Base-by-base conservation (phyloP, 2,329 filamentous ascomycete species). In the Phyllosticta citrichinensis region DNA sequence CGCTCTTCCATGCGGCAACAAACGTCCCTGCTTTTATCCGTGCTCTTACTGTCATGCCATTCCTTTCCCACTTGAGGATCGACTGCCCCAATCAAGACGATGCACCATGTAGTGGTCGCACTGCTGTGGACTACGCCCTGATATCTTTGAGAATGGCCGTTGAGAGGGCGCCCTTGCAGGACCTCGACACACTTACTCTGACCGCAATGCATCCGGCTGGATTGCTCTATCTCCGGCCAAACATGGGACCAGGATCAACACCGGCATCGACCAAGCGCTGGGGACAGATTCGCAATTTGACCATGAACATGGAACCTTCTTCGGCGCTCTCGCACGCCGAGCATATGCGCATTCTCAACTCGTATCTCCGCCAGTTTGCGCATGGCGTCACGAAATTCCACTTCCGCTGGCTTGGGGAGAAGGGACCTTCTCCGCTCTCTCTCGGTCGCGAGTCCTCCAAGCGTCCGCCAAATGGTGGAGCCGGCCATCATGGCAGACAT, bases 1-100 rank as follows among this genome's bases (percentile, higher is more conserved):
- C 91, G 5, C 77, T 96, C 2, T 96, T 96, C 75, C 91, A 96
- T 70, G 89, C 91, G 6, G 89, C 91, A 8, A 93, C 89, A 63
- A 94, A 96, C 70, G 87, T 95, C 6, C 83, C 88, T 5, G 88
- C 89, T 50, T 96, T 96, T 76, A 86, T 93, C 67, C 81, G 85
- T 64, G 88, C 88, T 56, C 79, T 96, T 70, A 82, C 81, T 40
- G 78, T 85, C 64, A 73, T 96, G 68, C 77, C 83, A 62, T 87
- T 87, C 67, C 77, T 96, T 67, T 79, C 83, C 54, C 88, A 93
- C 71, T 79, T 96, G 62, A 87, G 83, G 56, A 82, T 96, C 69
- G 85, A 84, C 63, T 94, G 89, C 66, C 88, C 89, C 5, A 87
- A 85, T 47, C 87, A 91, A 72, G 79, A 85, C 62, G 78, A 84